These are phyloP conservation scores for Aureobasidium lini DNA, from an alignment of 2,329 filamentous ascomycete genomes.

Conservation along the genomic window DNA sequence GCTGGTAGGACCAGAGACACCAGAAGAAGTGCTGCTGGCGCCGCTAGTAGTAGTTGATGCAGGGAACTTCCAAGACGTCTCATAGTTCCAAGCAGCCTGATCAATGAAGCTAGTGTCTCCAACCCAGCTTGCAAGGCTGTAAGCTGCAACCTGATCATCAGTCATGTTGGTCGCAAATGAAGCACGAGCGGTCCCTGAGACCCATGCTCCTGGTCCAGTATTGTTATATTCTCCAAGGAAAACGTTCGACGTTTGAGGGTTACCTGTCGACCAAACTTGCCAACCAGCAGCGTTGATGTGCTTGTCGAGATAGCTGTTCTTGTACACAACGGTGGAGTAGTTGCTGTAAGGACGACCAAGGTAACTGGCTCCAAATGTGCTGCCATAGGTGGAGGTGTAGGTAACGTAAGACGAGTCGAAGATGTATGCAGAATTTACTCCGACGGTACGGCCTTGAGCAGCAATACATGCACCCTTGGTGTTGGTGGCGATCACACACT, in stretches of 20 bases:
- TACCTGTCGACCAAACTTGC: constrained; percentile 44
- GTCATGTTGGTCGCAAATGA: constrained; percentile 38
- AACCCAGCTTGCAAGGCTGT: constrained; percentile 33
- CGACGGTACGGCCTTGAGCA: constrained; percentile 30
- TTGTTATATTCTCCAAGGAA: constrained; percentile 53
- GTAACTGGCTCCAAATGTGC: constrained; percentile 33
- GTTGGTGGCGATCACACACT: constrained; percentile 30
- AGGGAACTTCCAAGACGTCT: constrained; percentile 29
- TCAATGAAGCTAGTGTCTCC: constrained; percentile 38
- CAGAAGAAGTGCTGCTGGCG: neutral
- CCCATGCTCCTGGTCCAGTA: constrained; percentile 46
- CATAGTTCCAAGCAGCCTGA: constrained; percentile 32
- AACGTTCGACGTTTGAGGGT: constrained; percentile 44
- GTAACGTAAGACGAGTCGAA: constrained; percentile 46
- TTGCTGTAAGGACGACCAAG: constrained; percentile 46
- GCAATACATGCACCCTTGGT: constrained; percentile 28
- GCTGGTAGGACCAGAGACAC: constrained; percentile 14
- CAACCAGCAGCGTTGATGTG: constrained; percentile 54
- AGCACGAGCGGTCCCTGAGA: constrained; percentile 42
- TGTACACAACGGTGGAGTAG: constrained; percentile 43
- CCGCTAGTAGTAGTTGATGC: constrained; percentile 15
- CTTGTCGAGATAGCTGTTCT: constrained; percentile 42
- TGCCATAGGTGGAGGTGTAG: constrained; percentile 41
- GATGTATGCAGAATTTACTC: constrained; percentile 31
- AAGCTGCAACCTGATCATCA: constrained; percentile 28